These are phyloP conservation scores for Telfairia occidentalis DNA, from an alignment of 331 rosid genomes.

Conservation along the genomic window DNA sequence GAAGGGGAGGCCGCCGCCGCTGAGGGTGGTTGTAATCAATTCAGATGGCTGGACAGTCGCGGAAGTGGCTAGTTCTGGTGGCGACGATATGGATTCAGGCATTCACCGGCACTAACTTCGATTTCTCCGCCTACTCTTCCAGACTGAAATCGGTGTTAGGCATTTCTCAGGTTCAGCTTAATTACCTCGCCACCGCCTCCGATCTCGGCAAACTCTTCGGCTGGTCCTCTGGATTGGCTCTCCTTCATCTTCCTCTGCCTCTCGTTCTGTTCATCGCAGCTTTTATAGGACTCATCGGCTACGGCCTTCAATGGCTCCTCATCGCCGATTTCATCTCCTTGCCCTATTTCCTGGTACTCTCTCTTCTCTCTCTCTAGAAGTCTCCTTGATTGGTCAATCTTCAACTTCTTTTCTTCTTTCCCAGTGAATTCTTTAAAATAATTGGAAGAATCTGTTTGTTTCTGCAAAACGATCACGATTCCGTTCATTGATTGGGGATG, in stretches of 20 bases:
- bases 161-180: slow-evolving; percentile 71
- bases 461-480: not conserved
- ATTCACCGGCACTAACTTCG: slow-evolving; percentile 87
- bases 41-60: slow-evolving; percentile 61
- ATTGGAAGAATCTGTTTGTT: not conserved
- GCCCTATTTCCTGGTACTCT: slow-evolving; percentile 65
- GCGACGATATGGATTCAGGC: slow-evolving; percentile 94
- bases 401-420: not conserved
- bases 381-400: not conserved
- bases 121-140: slow-evolving; percentile 74
- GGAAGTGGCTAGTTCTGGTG: slow-evolving; percentile 80
- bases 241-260: slow-evolving; percentile 52
- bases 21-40: not conserved
- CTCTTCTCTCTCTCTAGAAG: not conserved
- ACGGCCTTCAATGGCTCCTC: slow-evolving; percentile 84
- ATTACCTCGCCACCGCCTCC: slow-evolving; percentile 74
- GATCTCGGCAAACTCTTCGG: slow-evolving; percentile 80
- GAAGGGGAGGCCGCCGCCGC: not conserved
- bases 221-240: slow-evolving; percentile 86
- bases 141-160: slow-evolving; percentile 52
- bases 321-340: slow-evolving; percentile 36
- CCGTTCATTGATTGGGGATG: not conserved
- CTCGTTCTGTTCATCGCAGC: slow-evolving; percentile 63
- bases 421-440: not conserved
- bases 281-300: slow-evolving; percentile 56